phyloP scores from a whole-genome alignment of 2,329 filamentous ascomycete species.

The Pseudodiploospora longispora region DNA sequence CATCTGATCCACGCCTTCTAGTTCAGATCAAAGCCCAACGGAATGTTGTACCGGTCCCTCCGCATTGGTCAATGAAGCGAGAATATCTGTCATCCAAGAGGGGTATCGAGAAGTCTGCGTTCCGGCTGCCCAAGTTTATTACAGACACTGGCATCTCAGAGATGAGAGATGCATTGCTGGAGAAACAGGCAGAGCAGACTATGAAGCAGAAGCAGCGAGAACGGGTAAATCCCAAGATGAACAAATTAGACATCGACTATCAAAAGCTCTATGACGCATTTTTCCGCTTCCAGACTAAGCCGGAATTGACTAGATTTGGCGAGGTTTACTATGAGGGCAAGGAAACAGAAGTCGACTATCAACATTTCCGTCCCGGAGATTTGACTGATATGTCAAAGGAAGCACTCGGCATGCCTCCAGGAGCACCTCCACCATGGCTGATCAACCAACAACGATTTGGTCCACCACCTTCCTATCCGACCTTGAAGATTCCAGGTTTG shows the following conservation, averaged over 20 bases:
- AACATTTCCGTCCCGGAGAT: conserved; percentile 83
- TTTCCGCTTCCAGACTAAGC: conserved; percentile 96
- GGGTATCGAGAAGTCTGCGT: conserved; percentile 91
- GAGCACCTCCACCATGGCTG: conserved; percentile 90
- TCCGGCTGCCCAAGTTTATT: conserved; percentile 90
- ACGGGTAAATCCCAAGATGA: conserved; percentile 90
- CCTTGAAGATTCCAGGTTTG: conserved; percentile 87
- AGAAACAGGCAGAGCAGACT: conserved; percentile 87
- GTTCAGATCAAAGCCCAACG: conserved; percentile 92
- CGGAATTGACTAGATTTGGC: conserved; percentile 84
- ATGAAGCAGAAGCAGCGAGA: conserved; percentile 95
- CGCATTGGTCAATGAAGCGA: conserved; percentile 91
- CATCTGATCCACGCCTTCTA: conserved; percentile 77
- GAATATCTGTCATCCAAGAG: conserved; percentile 96
- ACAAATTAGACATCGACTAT: conserved; percentile 96
- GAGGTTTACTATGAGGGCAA: conserved; percentile 99
- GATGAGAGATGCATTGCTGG: conserved; percentile 93
- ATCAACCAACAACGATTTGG: conserved; percentile 95
- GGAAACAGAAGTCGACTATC: conserved; percentile 91
- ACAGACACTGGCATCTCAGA: conserved; percentile 95
- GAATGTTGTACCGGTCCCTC: conserved; percentile 90
- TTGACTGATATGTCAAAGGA: conserved; percentile 84
- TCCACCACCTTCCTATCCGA: conserved; percentile 87
- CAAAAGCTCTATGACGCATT: conserved; percentile 97
- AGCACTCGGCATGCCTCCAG: conserved; percentile 86